Percentiles rank a stretch among this genome's conserved stretches.
Conservation (phyloP, 2,329 filamentous ascomycete species). For the Aspergillus ibericus region DNA sequence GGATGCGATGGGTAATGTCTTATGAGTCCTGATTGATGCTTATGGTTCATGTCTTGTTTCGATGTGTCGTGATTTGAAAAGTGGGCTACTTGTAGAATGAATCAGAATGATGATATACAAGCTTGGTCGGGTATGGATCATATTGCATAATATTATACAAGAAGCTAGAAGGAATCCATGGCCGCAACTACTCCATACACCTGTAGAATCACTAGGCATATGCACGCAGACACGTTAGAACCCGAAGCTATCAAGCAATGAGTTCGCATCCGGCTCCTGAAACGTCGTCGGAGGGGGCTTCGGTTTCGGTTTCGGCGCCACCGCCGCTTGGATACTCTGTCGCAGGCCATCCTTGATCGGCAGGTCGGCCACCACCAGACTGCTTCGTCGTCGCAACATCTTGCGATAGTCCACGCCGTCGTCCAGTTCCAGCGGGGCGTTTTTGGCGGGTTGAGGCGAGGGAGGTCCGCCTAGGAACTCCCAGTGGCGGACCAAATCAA, state of each 20-base stretch:
- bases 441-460: constrained; percentile 39
- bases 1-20: background rate
- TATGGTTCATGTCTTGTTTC: background rate
- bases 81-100: no score
- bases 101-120: no score
- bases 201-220: no score
- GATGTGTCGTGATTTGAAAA: no score
- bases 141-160: no score
- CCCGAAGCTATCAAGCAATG: constrained; percentile 88
- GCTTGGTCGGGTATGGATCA: no score
- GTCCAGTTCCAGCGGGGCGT: constrained; percentile 24
- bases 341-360: constrained; percentile 44
- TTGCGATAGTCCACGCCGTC: constrained; percentile 61
- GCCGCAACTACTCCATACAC: no score
- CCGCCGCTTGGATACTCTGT: constrained; percentile 39
- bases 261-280: constrained; percentile 86
- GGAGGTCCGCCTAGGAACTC: constrained; percentile 39
- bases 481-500: constrained; percentile 69
- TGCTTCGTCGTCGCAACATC: constrained; percentile 69
- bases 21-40: background rate
- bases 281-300: constrained; percentile 74
- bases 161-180: no score
- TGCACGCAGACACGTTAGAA: no score
- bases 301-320: constrained; percentile 38
- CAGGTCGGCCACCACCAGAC: constrained; percentile 74